phyloP scores from a whole-genome alignment of 148 eudicot genomes.

The Tetragonia tetragonoides region DNA sequence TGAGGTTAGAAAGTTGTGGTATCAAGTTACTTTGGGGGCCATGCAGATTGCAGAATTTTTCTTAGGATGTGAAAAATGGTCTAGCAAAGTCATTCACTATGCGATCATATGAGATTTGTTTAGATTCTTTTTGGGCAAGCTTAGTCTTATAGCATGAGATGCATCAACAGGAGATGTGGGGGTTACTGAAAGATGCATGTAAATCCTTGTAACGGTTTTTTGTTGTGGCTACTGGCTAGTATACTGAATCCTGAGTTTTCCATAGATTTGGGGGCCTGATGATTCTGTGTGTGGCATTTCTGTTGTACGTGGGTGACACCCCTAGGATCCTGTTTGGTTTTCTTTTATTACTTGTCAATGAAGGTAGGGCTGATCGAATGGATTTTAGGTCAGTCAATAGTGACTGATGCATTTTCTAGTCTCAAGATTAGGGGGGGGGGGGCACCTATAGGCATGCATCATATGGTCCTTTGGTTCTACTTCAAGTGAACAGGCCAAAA shows the following conservation, averaged over 20 bases:
- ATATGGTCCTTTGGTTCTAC: not conserved
- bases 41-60: not conserved
- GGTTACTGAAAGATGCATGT: too few species aligned
- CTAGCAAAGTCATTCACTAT: not conserved
- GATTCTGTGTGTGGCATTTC: not conserved
- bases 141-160: too few species aligned
- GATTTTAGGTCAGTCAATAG: not conserved
- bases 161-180: too few species aligned
- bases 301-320: not conserved
- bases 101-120: not conserved
- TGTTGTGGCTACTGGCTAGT: too few species aligned
- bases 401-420: too few species aligned
- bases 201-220: too few species aligned
- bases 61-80: too few species aligned
- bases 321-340: too few species aligned
- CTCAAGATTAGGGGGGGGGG: too few species aligned
- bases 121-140: not conserved
- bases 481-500: not conserved
- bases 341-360: too few species aligned
- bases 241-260: not conserved
- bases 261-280: too few species aligned
- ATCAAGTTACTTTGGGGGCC: not conserved
- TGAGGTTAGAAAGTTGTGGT: too few species aligned
- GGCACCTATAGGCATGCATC: not conserved
- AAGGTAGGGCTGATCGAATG: not conserved